Conservation (phyloP, 805 yeast species). For the Teunomyces aglyptinius region DNA sequence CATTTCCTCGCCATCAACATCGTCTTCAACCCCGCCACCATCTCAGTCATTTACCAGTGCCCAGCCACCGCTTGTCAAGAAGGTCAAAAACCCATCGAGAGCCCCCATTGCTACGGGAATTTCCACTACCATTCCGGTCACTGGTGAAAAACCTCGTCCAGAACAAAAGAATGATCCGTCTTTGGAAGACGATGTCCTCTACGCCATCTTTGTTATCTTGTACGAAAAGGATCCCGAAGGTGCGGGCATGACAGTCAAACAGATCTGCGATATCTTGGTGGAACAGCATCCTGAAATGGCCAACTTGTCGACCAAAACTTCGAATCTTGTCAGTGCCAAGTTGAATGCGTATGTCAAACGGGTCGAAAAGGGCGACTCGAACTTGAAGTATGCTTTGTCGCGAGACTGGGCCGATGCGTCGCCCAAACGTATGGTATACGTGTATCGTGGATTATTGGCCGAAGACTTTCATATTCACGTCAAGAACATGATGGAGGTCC, state of each 20-base stretch:
- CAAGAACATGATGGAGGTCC: constrained; percentile 57
- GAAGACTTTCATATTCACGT: constrained; percentile 76
- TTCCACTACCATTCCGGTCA: constrained; percentile 75
- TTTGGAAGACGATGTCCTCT: constrained; percentile 72
- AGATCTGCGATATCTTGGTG: constrained; percentile 71
- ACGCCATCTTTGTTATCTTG: constrained; percentile 70
- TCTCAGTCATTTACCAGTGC: constrained; percentile 9
- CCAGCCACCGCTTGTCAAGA: constrained; percentile 18
- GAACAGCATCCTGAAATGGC: constrained; percentile 85
- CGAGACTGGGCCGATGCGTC: constrained; percentile 92
- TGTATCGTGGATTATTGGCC: constrained; percentile 74
- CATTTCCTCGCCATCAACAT: constrained; percentile 3
- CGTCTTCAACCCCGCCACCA: constrained; percentile 2
- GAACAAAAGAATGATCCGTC: constrained; percentile 56
- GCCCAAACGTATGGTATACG: constrained; percentile 86
- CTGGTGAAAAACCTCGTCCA: constrained; percentile 70
- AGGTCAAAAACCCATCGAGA: constrained; percentile 38
- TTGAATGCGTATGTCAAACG: constrained; percentile 82
- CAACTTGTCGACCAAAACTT: constrained; percentile 72
- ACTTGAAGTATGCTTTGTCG: constrained; percentile 68
- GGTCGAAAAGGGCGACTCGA: constrained; percentile 78
- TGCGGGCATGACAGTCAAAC: constrained; percentile 87
- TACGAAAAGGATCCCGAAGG: constrained; percentile 67
- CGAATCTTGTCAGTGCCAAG: constrained; percentile 78
- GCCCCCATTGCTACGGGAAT: constrained; percentile 68